Percentiles rank a stretch among this genome's conserved stretches.
Evolutionary conservation across 2,329 filamentous ascomycete genomes (phyloP).

Genomic region (Penicillium nordicum): DNA sequence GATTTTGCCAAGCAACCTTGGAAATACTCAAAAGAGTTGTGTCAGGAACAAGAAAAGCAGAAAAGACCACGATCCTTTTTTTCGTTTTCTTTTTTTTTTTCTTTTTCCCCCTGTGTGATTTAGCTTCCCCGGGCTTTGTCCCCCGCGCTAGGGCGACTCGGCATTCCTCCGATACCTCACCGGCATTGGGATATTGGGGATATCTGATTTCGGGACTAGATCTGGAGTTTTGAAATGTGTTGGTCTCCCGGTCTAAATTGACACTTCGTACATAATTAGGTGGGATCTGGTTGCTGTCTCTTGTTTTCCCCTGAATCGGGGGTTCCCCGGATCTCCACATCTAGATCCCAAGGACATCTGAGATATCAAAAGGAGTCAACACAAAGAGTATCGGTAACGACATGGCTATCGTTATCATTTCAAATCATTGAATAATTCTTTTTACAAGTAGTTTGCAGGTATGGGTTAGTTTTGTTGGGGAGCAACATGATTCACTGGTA

Average conservation of each 20-base stretch:
- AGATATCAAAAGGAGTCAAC: neutral
- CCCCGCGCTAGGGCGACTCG: slow-evolving; percentile 19
- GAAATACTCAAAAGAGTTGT: neutral
- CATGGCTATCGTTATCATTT: neutral
- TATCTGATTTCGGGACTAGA: neutral
- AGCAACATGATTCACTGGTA: neutral
- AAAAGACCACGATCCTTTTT: neutral
- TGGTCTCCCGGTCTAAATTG: neutral
- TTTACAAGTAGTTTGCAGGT: neutral
- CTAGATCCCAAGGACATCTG: neutral
- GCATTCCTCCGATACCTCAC: slow-evolving; percentile 12
- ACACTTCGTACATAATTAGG: too few species aligned
- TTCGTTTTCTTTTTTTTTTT: slow-evolving; percentile 1
- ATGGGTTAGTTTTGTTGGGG: neutral
- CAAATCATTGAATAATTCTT: neutral
- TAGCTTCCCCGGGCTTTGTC: slow-evolving; percentile 12
- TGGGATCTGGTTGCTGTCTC: neutral
- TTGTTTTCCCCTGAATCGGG: neutral
- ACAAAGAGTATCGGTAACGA: neutral
- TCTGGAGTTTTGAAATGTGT: neutral
- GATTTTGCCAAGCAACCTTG: neutral
- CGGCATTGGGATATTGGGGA: neutral
- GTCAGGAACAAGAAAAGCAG: neutral
- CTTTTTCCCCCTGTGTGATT: slow-evolving; percentile 5
- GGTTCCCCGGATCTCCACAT: slow-evolving; percentile 4